phyloP scores from a whole-genome alignment of 257 asterid species.

The Nemophila menziesii region DNA sequence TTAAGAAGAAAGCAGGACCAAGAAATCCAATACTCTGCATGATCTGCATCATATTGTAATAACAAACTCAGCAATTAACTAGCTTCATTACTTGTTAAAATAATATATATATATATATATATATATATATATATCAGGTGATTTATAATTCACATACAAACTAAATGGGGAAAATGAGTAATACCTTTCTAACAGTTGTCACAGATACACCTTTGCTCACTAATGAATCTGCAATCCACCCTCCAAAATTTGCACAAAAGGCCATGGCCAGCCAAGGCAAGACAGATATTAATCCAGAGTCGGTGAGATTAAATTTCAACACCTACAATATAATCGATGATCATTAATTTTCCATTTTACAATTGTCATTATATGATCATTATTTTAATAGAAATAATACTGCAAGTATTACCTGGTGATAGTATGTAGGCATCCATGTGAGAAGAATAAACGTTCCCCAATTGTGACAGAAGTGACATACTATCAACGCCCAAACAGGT shows the following conservation, averaged over 20 bases:
- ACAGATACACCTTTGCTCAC: constrained; percentile 78
- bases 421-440: constrained; percentile 96
- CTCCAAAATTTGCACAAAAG: constrained; percentile 72
- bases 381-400: too few species aligned
- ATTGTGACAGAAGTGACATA: constrained; percentile 81
- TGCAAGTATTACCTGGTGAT: constrained; percentile 54
- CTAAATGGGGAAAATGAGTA: neutral
- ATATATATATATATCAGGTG: too few species aligned
- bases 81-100: constrained; percentile 2
- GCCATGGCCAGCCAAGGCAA: constrained; percentile 94
- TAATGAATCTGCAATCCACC: constrained; percentile 85
- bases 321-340: constrained; percentile 37
- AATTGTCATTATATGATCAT: neutral
- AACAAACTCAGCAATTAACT: neutral
- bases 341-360: neutral
- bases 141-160: neutral
- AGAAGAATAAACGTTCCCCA: constrained; percentile 94
- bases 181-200: constrained; percentile 74
- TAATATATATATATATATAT: neutral
- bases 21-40: constrained; percentile 91
- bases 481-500: constrained; percentile 86
- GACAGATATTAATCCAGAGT: constrained; percentile 61
- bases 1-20: constrained; percentile 87
- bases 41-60: constrained; percentile 35
- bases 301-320: constrained; percentile 75